phyloP scores from a whole-genome alignment of 2,329 filamentous ascomycete species.

The Aureobasidium sp. region DNA sequence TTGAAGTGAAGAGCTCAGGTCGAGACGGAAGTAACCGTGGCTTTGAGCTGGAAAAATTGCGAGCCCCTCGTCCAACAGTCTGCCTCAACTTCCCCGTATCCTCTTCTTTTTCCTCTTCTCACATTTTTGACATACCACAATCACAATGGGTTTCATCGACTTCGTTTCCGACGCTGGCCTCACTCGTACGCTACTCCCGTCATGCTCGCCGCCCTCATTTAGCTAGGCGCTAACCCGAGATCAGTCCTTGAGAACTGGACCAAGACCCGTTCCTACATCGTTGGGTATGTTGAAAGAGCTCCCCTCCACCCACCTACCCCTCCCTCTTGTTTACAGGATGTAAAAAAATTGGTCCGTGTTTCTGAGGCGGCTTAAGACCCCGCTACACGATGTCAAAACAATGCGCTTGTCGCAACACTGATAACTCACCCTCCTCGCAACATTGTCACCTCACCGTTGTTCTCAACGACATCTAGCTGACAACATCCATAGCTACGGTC shows the following conservation, averaged over 20 bases:
- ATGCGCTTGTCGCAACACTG: constrained; percentile 73
- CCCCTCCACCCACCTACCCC: constrained; percentile 20
- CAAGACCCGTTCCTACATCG: constrained; percentile 70
- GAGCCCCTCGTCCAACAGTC: constrained; percentile 11
- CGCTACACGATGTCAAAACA: constrained; percentile 68
- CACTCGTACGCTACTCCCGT: constrained; percentile 45
- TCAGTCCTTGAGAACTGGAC: constrained; percentile 66
- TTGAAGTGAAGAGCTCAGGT: not conserved
- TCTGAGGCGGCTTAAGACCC: constrained; percentile 90
- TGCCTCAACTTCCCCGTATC: constrained; percentile 12
- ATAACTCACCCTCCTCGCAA: constrained; percentile 29
- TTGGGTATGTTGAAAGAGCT: constrained; percentile 58
- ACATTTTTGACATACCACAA: constrained; percentile 12
- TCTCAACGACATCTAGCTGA: constrained; percentile 17
- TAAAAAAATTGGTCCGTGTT: constrained; percentile 91
- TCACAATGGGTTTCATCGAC: constrained; percentile 63
- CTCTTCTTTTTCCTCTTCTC: constrained; percentile 10
- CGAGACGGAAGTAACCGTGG: not conserved
- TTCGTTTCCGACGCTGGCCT: constrained; percentile 60
- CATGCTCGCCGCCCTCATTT: constrained; percentile 19
- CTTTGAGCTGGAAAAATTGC: not conserved
- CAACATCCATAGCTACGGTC: constrained; percentile 45
- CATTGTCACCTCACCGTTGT: constrained; percentile 13
- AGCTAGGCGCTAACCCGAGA: constrained; percentile 11
- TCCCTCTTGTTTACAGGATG: constrained; percentile 53